Conservation (phyloP, 1,284 basidiomycete genomes). For the Pholiota adiposa region DNA sequence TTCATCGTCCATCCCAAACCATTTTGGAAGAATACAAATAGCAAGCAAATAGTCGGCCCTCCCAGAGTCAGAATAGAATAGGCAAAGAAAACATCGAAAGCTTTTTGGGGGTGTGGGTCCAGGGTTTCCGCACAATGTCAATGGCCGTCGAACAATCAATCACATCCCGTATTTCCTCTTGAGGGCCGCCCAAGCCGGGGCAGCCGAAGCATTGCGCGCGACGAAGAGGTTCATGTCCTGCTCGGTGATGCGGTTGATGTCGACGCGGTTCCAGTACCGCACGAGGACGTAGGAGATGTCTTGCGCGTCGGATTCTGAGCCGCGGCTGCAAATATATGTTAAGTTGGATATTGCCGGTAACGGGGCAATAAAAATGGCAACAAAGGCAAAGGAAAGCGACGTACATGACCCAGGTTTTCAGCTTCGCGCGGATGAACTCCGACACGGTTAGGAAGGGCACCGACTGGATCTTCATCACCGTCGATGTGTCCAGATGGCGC, state of each 20-base stretch:
- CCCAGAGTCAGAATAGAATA: background rate
- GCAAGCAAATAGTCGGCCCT: background rate
- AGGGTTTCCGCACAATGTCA: too few relatives aligned
- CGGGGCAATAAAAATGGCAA: conserved; percentile 20
- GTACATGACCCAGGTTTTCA: conserved; percentile 78
- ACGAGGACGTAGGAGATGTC: conserved; percentile 71
- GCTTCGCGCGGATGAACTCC: conserved; percentile 79
- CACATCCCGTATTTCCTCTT: conserved; percentile 70
- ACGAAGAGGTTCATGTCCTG: conserved; percentile 80
- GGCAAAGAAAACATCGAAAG: background rate
- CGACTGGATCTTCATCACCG: conserved; percentile 65
- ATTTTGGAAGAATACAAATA: background rate
- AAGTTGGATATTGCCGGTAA: background rate
- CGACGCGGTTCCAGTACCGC: conserved; percentile 76
- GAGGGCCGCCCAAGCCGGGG: conserved; percentile 69
- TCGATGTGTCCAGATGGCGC: conserved; percentile 66
- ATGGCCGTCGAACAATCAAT: too few relatives aligned
- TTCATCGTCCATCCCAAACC: conserved; percentile 8
- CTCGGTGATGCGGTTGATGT: conserved; percentile 81
- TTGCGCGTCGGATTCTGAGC: conserved; percentile 68
- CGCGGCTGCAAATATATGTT: conserved; percentile 48
- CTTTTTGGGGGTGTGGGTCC: too few relatives aligned
- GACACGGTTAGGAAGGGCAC: conserved; percentile 78
- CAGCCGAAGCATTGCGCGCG: conserved; percentile 52
- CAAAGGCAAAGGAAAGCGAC: conserved; percentile 29